Percentiles rank a stretch among this genome's conserved stretches.
Evolutionary conservation across 148 eudicot species (phyloP).

Genomic region (Silene conica): DNA sequence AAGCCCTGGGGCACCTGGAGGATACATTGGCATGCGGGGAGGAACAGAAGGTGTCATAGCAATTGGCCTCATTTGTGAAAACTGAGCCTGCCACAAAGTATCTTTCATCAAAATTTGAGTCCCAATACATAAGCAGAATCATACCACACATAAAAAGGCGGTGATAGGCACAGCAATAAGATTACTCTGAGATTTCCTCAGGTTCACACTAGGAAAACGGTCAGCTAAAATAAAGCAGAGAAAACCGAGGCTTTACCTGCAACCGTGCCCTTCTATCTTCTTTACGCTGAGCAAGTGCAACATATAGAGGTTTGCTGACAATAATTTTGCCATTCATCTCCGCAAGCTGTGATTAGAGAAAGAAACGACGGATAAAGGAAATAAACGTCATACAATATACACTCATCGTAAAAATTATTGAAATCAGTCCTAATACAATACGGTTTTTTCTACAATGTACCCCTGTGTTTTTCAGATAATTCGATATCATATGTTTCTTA

Average conservation of each 20-base stretch:
- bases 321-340: slow-evolving; percentile 89
- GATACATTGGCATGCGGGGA: slow-evolving; percentile 86
- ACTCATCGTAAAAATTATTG: not conserved
- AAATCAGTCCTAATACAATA: not conserved
- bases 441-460: too few species aligned
- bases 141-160: not conserved
- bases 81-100: slow-evolving; percentile 63
- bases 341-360: slow-evolving; percentile 40
- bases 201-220: not conserved
- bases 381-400: not conserved
- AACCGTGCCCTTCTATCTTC: slow-evolving; percentile 82
- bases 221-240: not conserved
- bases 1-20: slow-evolving; percentile 83
- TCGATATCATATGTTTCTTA: too few species aligned
- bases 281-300: slow-evolving; percentile 83
- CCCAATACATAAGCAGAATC: not conserved
- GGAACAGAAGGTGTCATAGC: slow-evolving; percentile 62
- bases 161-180: not conserved
- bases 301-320: slow-evolving; percentile 78
- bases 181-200: not conserved
- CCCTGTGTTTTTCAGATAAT: too few species aligned
- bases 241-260: slow-evolving; percentile 42
- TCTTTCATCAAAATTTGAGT: not conserved
- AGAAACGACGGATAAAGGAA: not conserved
- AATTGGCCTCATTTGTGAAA: slow-evolving; percentile 81